Conservation (phyloP, 306 rosid species). For the Lathyrus aphaca region DNA sequence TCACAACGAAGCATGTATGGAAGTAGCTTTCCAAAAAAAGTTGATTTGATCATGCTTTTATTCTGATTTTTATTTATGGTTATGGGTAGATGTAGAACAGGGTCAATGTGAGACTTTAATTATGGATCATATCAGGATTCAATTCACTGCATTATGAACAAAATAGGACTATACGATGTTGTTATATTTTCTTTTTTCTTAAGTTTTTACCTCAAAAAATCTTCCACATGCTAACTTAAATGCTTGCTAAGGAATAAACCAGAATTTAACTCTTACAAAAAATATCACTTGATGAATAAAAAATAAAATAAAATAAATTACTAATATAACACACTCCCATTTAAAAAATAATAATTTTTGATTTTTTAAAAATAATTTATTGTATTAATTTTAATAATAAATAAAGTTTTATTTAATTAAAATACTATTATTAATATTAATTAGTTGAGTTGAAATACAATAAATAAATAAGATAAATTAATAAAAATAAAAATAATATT, state of each 20-base stretch:
- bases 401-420: too few relatives aligned
- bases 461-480: too few relatives aligned
- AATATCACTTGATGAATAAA: background rate
- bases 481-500: too few relatives aligned
- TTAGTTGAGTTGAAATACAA: too few relatives aligned
- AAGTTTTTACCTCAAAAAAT: slow-evolving; percentile 16
- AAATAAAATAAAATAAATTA: background rate
- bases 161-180: slow-evolving; percentile 32
- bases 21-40: slow-evolving; percentile 45
- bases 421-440: too few relatives aligned
- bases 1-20: slow-evolving; percentile 43
- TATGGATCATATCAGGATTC: background rate
- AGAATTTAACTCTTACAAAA: slow-evolving; percentile 16
- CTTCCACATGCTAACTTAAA: slow-evolving; percentile 31
- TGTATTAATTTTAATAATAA: too few relatives aligned
- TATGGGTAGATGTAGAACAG: slow-evolving; percentile 24
- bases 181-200: background rate
- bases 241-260: slow-evolving; percentile 33
- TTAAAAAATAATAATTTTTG: too few relatives aligned
- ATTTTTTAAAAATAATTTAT: too few relatives aligned
- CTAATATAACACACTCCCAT: too few relatives aligned
- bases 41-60: slow-evolving; percentile 26
- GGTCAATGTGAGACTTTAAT: slow-evolving; percentile 36
- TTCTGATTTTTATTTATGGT: slow-evolving; percentile 32
- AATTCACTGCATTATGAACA: slow-evolving; percentile 31